Evolutionary conservation across 2,329 filamentous ascomycete species (phyloP).

Genomic region (Botrytis sinoallii): DNA sequence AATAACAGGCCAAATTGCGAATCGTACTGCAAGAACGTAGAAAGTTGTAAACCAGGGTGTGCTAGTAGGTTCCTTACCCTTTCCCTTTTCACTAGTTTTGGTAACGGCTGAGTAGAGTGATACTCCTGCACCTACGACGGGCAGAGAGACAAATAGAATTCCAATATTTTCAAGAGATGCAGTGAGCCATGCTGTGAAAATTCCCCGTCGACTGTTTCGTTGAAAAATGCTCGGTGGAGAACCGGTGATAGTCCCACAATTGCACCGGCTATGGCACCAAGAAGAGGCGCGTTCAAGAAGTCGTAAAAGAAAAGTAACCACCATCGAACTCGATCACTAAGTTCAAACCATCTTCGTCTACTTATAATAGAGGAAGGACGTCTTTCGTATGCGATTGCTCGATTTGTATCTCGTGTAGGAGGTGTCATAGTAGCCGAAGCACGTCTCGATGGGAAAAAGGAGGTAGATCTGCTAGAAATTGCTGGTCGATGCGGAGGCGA

Average conservation of each 20-base stretch:
- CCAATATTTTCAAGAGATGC: slow-evolving; percentile 59
- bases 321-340: slow-evolving; percentile 36
- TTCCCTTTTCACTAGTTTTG: slow-evolving; percentile 43
- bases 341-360: slow-evolving; percentile 32
- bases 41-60: slow-evolving; percentile 50
- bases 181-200: slow-evolving; percentile 65
- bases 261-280: slow-evolving; percentile 57
- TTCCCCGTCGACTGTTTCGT: slow-evolving; percentile 55
- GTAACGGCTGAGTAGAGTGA: slow-evolving; percentile 55
- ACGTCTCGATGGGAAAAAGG: slow-evolving; percentile 37
- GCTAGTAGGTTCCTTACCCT: slow-evolving; percentile 30
- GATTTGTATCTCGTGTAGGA: slow-evolving; percentile 9
- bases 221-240: slow-evolving; percentile 62
- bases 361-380: slow-evolving; percentile 33
- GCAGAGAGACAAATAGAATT: slow-evolving; percentile 60
- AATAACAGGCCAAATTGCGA: slow-evolving; percentile 58
- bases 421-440: slow-evolving; percentile 21
- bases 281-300: slow-evolving; percentile 60
- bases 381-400: slow-evolving; percentile 24
- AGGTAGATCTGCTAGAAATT: slow-evolving; percentile 18
- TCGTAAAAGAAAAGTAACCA: slow-evolving; percentile 41
- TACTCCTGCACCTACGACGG: slow-evolving; percentile 65
- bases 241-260: slow-evolving; percentile 58
- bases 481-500: slow-evolving; percentile 29
- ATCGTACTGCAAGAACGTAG: slow-evolving; percentile 53